Percentiles rank a stretch among this genome's conserved stretches.
Conservation (phyloP, 1,284 basidiomycete species). For the Moniliophthora roreri region DNA sequence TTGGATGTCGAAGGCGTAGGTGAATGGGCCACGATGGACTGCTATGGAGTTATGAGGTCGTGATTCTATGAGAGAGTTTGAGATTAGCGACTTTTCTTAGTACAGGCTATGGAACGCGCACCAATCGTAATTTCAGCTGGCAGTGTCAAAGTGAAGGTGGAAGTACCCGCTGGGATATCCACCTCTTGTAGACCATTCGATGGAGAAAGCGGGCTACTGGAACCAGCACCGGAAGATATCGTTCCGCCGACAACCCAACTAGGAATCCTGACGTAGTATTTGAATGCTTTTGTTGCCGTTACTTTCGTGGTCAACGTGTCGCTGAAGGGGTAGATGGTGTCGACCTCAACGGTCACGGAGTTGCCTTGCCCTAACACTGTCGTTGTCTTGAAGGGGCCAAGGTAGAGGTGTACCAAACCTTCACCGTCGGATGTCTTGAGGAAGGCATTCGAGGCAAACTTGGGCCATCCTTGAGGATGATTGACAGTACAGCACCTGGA, state of each 20-base stretch:
- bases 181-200: constrained; percentile 49
- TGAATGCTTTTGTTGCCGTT: constrained; percentile 47
- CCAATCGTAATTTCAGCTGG: constrained; percentile 50
- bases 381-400: constrained; percentile 51
- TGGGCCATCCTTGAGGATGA: constrained; percentile 61
- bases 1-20: constrained; percentile 56
- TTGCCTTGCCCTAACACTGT: constrained; percentile 48
- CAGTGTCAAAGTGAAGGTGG: constrained; percentile 44
- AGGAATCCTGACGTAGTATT: constrained; percentile 55
- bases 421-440: constrained; percentile 46
- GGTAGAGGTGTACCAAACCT: constrained; percentile 54
- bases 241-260: constrained; percentile 53
- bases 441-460: constrained; percentile 60
- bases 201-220: constrained; percentile 35
- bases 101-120: constrained; percentile 16
- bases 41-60: constrained; percentile 54
- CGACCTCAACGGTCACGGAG: constrained; percentile 44
- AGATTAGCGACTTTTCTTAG: neutral
- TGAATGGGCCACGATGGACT: constrained; percentile 54
- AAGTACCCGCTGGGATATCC: constrained; percentile 41
- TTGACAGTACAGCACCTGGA: constrained; percentile 60
- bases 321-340: constrained; percentile 58
- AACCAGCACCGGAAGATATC: constrained; percentile 44
- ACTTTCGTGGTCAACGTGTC: constrained; percentile 51
- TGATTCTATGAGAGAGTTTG: constrained; percentile 32